Percentiles rank a stretch among this genome's conserved stretches.
These are phyloP conservation scores for Agrocybe pediades DNA, from an alignment of 768 basidiomycete species.

Conservation along the genomic window DNA sequence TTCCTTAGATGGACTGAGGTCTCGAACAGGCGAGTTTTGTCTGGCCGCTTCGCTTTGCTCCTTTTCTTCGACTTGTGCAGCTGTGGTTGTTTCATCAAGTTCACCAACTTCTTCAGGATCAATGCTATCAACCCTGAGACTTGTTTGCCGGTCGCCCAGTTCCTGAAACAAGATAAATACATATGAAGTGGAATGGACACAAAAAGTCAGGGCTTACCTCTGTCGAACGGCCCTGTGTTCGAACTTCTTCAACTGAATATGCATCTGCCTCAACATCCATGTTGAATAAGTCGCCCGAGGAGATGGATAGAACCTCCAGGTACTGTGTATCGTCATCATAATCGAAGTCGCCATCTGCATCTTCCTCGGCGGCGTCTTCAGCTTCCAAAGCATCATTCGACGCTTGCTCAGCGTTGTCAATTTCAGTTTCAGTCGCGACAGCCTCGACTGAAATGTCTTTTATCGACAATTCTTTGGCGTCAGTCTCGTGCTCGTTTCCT, in stretches of 20 bases:
- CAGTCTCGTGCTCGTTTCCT: no score
- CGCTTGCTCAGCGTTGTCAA: no score
- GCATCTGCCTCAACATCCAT: not conserved
- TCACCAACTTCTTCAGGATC: constrained; percentile 8
- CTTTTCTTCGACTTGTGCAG: no score
- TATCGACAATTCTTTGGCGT: no score
- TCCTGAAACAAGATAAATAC: constrained; percentile 11
- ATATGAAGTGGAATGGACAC: not conserved
- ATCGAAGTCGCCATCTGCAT: constrained; percentile 16
- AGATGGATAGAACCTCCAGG: not conserved
- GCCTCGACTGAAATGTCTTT: no score
- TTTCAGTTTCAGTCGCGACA: no score
- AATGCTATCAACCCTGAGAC: constrained; percentile 16
- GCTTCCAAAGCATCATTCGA: not conserved
- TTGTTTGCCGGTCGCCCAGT: constrained; percentile 16
- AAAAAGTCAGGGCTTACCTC: constrained; percentile 27
- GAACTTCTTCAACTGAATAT: constrained; percentile 34
- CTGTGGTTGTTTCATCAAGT: not conserved
- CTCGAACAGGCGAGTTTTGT: no score
- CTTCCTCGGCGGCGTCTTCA: constrained; percentile 9
- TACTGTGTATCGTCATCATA: constrained; percentile 15
- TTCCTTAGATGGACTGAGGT: no score
- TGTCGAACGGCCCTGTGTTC: constrained; percentile 28
- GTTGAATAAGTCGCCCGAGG: not conserved
- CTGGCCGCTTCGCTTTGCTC: no score